Conservation (phyloP, 1,284 basidiomycete genomes). For the Stygiomarasmius scandens region DNA sequence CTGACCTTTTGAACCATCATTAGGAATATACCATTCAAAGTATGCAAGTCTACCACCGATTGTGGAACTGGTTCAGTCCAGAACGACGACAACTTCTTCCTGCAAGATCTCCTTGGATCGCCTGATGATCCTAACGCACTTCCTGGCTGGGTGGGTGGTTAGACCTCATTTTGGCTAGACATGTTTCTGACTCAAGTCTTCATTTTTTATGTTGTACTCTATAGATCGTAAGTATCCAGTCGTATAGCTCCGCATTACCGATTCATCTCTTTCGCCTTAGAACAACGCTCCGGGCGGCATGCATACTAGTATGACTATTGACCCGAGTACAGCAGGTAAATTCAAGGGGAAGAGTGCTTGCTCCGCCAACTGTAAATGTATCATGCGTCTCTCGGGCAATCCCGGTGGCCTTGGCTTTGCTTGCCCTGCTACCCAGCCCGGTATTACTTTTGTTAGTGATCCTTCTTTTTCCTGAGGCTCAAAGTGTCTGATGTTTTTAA, state of each 20-base stretch:
- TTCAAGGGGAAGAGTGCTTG: constrained; percentile 8
- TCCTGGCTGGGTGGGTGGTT: background rate
- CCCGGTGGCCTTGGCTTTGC: background rate
- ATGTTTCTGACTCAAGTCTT: background rate
- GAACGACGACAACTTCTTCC: background rate
- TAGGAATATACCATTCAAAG: constrained; percentile 6
- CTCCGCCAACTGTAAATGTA: constrained; percentile 4
- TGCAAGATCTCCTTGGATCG: constrained; percentile 4
- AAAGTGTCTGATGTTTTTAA: background rate
- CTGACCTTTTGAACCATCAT: no score
- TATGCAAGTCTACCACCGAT: constrained; percentile 5
- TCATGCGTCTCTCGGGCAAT: background rate
- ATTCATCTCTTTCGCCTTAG: background rate
- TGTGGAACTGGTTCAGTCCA: constrained; percentile 5
- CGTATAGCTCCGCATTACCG: no score
- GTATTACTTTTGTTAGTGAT: constrained; percentile 9
- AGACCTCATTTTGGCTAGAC: background rate
- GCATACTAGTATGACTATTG: background rate
- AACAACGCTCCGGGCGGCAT: background rate
- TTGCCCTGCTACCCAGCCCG: constrained; percentile 3
- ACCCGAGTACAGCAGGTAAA: background rate
- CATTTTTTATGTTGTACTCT: no score
- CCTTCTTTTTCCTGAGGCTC: background rate
- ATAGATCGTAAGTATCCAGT: constrained; percentile 6
- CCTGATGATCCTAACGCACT: background rate